Conservation (phyloP, 306 rosid genomes). For the Citrullus colocynthis region DNA sequence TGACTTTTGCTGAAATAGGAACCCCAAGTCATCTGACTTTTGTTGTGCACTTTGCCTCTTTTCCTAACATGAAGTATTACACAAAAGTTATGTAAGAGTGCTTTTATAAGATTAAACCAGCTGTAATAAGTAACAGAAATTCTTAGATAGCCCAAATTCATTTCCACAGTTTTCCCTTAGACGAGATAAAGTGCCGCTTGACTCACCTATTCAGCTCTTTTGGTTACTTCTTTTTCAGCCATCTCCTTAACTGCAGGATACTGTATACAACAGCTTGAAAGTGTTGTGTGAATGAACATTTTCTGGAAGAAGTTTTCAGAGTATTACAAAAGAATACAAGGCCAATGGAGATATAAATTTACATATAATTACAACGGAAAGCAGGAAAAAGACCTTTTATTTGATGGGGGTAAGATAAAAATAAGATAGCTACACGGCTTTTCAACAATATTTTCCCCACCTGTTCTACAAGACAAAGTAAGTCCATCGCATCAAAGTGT, state of each 20-base stretch:
- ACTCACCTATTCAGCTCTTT: conserved; percentile 68
- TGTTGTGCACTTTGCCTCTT: conserved; percentile 71
- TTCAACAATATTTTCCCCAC: not conserved
- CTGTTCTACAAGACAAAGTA: not conserved
- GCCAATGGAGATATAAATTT: not conserved
- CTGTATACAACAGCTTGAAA: not conserved
- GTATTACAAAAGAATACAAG: not conserved
- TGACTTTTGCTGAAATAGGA: conserved; percentile 23
- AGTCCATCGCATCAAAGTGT: not conserved
- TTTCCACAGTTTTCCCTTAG: not conserved
- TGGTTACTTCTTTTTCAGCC: conserved; percentile 21
- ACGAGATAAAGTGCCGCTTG: not conserved
- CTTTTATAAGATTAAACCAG: not conserved
- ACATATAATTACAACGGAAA: not conserved
- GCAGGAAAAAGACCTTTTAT: not conserved
- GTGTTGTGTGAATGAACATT: not conserved
- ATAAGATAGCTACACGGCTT: not conserved
- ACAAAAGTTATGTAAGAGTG: not conserved
- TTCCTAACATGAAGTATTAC: conserved; percentile 27
- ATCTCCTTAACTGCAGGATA: conserved; percentile 16
- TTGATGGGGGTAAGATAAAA: not conserved
- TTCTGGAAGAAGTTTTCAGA: not conserved
- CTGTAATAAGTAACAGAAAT: not conserved
- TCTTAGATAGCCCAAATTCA: not conserved
- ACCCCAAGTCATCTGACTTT: conserved; percentile 69